Percentiles rank a stretch among this genome's conserved stretches.
phyloP scores from a whole-genome alignment of 148 eudicot genomes.

The Amaranthus hypochondriacus region DNA sequence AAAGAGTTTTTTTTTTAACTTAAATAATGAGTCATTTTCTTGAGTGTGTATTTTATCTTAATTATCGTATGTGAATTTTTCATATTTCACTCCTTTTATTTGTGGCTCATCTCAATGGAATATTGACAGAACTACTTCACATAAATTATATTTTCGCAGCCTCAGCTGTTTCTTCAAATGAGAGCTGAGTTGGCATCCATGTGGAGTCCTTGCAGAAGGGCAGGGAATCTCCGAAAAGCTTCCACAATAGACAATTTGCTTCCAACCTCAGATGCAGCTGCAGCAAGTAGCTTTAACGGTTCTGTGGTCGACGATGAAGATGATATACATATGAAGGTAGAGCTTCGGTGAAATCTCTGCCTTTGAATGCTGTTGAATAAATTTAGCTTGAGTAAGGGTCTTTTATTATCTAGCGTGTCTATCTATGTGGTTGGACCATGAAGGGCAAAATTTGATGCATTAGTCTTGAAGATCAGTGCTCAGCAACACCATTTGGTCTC shows the following conservation, averaged over 20 bases:
- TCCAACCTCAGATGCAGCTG: constrained; percentile 23
- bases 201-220: constrained; percentile 70
- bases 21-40: too few species aligned
- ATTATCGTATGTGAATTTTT: too few species aligned
- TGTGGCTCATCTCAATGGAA: too few species aligned
- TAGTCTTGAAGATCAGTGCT: not conserved
- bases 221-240: constrained; percentile 49
- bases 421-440: not conserved
- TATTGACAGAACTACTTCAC: not conserved
- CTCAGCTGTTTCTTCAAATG: constrained; percentile 66
- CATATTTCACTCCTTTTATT: too few species aligned
- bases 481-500: not conserved
- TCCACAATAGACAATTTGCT: constrained; percentile 38
- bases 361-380: not conserved
- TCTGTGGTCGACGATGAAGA: constrained; percentile 35
- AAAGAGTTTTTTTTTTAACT: too few species aligned
- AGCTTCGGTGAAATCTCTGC: not conserved
- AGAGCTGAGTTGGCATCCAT: constrained; percentile 79
- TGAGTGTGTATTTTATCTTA: too few species aligned
- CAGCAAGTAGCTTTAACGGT: constrained; percentile 28
- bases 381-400: not conserved
- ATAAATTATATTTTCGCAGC: constrained; percentile 47
- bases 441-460: constrained; percentile 1
- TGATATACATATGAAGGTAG: constrained; percentile 54
- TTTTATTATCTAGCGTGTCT: not conserved